A percentile compares a stretch with the other conserved stretches of the same genome.
phyloP scores from a whole-genome alignment of 805 yeast genomes.

The Wickerhamomyces subpelliculosus region DNA sequence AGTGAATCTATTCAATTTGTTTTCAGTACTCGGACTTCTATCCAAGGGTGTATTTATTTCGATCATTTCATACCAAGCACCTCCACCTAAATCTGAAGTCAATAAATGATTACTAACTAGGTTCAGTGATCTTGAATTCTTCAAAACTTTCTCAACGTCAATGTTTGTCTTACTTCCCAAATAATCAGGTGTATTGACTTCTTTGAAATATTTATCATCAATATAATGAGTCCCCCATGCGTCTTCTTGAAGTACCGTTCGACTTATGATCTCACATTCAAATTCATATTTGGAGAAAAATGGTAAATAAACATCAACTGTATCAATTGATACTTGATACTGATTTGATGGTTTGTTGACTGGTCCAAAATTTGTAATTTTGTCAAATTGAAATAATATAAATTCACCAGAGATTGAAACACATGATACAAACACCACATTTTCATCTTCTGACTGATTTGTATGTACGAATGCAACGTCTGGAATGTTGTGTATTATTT shows the following conservation, averaged over 20 bases:
- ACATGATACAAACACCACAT: conserved; percentile 27
- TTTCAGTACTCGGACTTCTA: not conserved
- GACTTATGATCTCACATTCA: conserved; percentile 22
- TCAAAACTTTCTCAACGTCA: conserved; percentile 24
- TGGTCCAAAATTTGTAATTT: not conserved
- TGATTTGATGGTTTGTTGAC: not conserved
- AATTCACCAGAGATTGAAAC: conserved; percentile 39
- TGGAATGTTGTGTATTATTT: conserved; percentile 50
- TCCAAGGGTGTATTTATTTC: conserved; percentile 17
- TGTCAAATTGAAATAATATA: conserved; percentile 8
- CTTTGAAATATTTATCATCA: conserved; percentile 33
- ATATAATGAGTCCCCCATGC: conserved; percentile 49
- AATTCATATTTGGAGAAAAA: not conserved
- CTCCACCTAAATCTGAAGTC: conserved; percentile 34
- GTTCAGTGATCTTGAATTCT: conserved; percentile 36
- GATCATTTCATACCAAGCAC: conserved; percentile 25
- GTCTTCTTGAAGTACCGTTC: conserved; percentile 36
- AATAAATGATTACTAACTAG: conserved; percentile 31
- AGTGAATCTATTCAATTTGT: conserved; percentile 13
- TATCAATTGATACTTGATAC: not conserved
- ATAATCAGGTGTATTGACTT: conserved; percentile 40
- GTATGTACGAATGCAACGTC: conserved; percentile 32
- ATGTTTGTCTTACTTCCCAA: conserved; percentile 35
- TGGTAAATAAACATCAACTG: not conserved
- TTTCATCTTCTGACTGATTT: conserved; percentile 9